Base-by-base conservation (phyloP, 2,329 filamentous ascomycete species). In the Sphaerulina musiva region DNA sequence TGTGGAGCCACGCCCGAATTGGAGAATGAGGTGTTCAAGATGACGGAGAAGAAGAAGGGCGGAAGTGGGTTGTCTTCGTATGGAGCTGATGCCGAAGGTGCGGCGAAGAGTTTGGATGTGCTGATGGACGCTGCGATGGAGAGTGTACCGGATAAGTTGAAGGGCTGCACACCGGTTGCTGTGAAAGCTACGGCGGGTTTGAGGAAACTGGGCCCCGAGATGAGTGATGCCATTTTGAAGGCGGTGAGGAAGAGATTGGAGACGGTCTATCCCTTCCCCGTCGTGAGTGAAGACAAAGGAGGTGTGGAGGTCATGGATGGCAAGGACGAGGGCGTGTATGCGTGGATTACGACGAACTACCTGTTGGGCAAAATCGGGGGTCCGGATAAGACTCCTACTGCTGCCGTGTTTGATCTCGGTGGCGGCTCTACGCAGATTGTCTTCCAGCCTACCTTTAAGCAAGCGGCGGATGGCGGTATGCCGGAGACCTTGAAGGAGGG, bases 341-440 rank as follows among this genome's bases (percentile, higher is more conserved):
- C 93, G 50, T 98, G 93, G 93, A 95, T 98, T 71, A 98, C 93
- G 6, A 93, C 90, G 62, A 98, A 98, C 79, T 98, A 98, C 73
- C 85, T 98, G 40, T 83, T 98, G 23, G 92, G 92, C 67, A 97
- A 97, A 76, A 97, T 98, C 72, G 93, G 93, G 56, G 87, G 88
- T 9, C 88, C 90, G 1, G 92, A 96, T 69, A 83, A 91, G 70
- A 89, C 82, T 59, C 87, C 89, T 48, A 97, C 93, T 1, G 95
- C 93, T 40, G 93, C 93, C 48, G 84, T 96, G 55, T 95, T 98
- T 67, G 93, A 98, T 69, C 85, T 98, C 46, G 93, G 93, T 59
- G 93, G 93, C 40, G 84, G 93, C 51, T 96, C 91, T 20, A 98
- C 95, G 11, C 93, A 98, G 76, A 96, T 98, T 68, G 95, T 98